Evolutionary conservation across 768 basidiomycete species (phyloP).

Genomic region (Boletus coccyginus): DNA sequence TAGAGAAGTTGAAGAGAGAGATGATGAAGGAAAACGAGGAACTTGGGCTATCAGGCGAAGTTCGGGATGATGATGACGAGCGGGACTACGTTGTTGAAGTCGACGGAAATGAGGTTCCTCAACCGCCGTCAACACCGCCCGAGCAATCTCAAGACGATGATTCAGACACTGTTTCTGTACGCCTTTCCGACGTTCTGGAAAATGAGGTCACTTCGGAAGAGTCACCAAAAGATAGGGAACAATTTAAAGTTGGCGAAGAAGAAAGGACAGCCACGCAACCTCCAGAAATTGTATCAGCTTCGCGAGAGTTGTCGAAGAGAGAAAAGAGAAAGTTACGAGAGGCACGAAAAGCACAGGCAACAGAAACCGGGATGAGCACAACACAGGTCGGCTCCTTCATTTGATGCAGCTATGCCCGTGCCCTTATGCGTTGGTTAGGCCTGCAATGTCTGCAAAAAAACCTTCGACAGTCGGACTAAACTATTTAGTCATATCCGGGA

Average conservation of each 20-base stretch:
- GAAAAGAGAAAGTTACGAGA: constrained; percentile 80
- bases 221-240: constrained; percentile 4
- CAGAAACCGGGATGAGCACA: not conserved
- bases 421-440: constrained; percentile 26
- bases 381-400: constrained; percentile 8
- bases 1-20: constrained; percentile 70
- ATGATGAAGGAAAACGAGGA: constrained; percentile 76
- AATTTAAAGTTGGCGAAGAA: constrained; percentile 4
- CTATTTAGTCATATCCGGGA: constrained; percentile 72
- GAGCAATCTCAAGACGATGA: not conserved
- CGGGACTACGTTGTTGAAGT: constrained; percentile 12
- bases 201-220: constrained; percentile 7
- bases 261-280: not conserved
- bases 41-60: constrained; percentile 49
- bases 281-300: not conserved
- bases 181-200: not conserved
- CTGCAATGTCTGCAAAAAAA: constrained; percentile 68
- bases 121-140: constrained; percentile 16
- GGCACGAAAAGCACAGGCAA: constrained; percentile 53
- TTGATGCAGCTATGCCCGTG: constrained; percentile 2
- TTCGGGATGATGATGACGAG: constrained; percentile 22
- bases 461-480: constrained; percentile 68
- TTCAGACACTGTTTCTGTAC: not conserved
- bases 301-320: constrained; percentile 58
- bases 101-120: constrained; percentile 4